Evolutionary conservation across 495 filamentous ascomycete species (phyloP).

Genomic region (Talaromyces stipitatus): DNA sequence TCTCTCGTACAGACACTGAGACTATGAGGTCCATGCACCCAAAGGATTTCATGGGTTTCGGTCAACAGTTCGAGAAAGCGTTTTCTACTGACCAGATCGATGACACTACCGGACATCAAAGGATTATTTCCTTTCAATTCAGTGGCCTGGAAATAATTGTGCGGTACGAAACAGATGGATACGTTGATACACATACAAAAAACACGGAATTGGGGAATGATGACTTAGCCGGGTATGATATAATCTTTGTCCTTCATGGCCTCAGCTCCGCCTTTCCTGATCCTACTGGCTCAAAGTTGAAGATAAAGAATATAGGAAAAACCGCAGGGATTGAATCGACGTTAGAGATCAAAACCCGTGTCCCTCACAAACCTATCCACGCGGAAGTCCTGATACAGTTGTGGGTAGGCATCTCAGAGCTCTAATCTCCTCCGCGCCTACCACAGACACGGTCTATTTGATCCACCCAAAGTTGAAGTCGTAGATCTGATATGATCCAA

Average conservation of each 20-base stretch:
- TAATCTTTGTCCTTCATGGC: slow-evolving; percentile 20
- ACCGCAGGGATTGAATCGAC: slow-evolving; percentile 12
- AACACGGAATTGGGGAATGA: slow-evolving; percentile 6
- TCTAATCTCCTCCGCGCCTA: too few species aligned
- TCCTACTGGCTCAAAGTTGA: slow-evolving; percentile 18
- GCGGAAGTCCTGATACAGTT: too few species aligned
- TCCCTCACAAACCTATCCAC: too few species aligned
- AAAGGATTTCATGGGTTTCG: slow-evolving; percentile 35
- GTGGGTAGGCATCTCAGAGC: too few species aligned
- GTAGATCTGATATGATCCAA: too few species aligned
- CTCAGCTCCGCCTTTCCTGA: slow-evolving; percentile 2
- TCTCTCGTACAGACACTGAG: slow-evolving; percentile 25
- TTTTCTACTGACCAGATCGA: slow-evolving; percentile 29
- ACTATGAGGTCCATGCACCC: slow-evolving; percentile 20
- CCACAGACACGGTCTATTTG: too few species aligned
- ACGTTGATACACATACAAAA: too few species aligned
- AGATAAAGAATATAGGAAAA: slow-evolving; percentile 24
- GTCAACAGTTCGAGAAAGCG: slow-evolving; percentile 42
- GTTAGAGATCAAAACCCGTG: too few species aligned
- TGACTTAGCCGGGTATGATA: slow-evolving; percentile 16
- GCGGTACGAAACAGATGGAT: slow-evolving; percentile 42
- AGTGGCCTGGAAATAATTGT: slow-evolving; percentile 35
- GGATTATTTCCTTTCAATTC: slow-evolving; percentile 39
- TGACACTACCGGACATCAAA: slow-evolving; percentile 38
- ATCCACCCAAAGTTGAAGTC: too few species aligned